Conservation (phyloP, 1,284 basidiomycete genomes). For the Heterobasidion irregulare region DNA sequence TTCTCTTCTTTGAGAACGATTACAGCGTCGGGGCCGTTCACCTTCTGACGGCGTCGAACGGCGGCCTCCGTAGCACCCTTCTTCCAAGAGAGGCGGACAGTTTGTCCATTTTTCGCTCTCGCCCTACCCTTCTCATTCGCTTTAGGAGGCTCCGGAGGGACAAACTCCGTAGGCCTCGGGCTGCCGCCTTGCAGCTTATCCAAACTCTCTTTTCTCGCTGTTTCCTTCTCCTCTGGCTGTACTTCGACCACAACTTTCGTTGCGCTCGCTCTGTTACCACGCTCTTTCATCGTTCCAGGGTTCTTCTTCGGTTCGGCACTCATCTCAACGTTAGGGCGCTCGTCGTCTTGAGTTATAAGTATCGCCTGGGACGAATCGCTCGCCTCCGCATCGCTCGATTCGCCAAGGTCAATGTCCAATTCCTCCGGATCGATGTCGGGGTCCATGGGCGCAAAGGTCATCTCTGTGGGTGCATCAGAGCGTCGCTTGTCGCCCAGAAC, state of each 20-base stretch:
- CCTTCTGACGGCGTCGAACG: conserved; percentile 30
- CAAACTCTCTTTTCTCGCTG: conserved; percentile 23
- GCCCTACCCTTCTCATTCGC: conserved; percentile 3
- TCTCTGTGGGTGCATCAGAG: conserved; percentile 36
- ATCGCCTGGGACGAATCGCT: conserved; percentile 16
- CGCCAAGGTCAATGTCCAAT: conserved; percentile 29
- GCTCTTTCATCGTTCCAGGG: background rate
- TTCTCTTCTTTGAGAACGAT: conserved; percentile 80
- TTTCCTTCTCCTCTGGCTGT: conserved; percentile 18
- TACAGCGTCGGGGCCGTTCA: conserved; percentile 59
- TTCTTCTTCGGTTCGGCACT: background rate
- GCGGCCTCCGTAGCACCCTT: conserved; percentile 25
- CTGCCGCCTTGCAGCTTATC: conserved; percentile 22
- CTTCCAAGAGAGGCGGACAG: conserved; percentile 14
- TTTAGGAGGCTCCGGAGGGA: background rate
- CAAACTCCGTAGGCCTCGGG: conserved; percentile 10
- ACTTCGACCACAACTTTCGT: conserved; percentile 6
- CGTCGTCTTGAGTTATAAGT: background rate
- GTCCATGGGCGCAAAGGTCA: conserved; percentile 51
- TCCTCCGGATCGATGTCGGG: conserved; percentile 37
- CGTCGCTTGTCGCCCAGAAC: conserved; percentile 36
- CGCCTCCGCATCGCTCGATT: conserved; percentile 22
- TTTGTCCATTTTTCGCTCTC: conserved; percentile 8
- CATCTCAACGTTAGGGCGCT: background rate
- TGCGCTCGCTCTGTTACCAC: background rate